phyloP scores from a whole-genome alignment of 164 flowering plant species.

The Dillenia suffruticosa region DNA sequence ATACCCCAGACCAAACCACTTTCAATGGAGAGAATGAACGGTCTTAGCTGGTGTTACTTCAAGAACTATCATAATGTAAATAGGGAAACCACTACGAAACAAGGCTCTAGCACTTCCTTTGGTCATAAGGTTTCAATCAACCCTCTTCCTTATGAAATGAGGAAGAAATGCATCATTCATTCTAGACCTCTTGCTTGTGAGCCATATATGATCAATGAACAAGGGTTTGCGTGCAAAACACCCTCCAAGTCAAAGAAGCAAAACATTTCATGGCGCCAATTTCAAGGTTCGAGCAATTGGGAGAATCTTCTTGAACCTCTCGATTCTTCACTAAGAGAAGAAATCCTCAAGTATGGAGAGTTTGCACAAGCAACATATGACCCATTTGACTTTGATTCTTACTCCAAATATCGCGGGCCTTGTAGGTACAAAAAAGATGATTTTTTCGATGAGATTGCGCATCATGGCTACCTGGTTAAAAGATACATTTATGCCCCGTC shows the following conservation, averaged over 20 bases:
- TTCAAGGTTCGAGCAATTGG: conserved; percentile 44
- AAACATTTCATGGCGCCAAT: conserved; percentile 45
- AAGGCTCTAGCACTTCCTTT: too few relatives aligned
- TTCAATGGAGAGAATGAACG: too few relatives aligned
- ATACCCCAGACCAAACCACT: too few relatives aligned
- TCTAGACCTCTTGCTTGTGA: too few relatives aligned
- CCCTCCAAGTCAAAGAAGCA: conserved; percentile 17
- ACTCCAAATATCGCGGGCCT: conserved; percentile 56
- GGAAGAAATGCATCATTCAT: too few relatives aligned
- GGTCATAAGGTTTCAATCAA: too few relatives aligned
- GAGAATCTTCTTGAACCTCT: conserved; percentile 48
- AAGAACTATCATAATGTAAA: too few relatives aligned
- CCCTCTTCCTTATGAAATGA: too few relatives aligned
- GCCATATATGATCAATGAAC: too few relatives aligned
- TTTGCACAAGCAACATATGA: conserved; percentile 53
- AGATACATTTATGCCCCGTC: conserved; percentile 68
- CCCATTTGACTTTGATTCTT: conserved; percentile 34
- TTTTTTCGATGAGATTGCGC: conserved; percentile 27
- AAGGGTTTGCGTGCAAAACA: too few relatives aligned
- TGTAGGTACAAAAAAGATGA: conserved; percentile 35
- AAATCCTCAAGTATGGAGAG: conserved; percentile 56
- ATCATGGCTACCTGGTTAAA: conserved; percentile 42
- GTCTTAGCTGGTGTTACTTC: too few relatives aligned
- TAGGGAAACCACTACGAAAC: too few relatives aligned
- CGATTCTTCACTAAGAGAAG: conserved; percentile 47